These are phyloP conservation scores for Dioszegia hungarica DNA, from an alignment of 768 basidiomycete species.

Conservation along the genomic window DNA sequence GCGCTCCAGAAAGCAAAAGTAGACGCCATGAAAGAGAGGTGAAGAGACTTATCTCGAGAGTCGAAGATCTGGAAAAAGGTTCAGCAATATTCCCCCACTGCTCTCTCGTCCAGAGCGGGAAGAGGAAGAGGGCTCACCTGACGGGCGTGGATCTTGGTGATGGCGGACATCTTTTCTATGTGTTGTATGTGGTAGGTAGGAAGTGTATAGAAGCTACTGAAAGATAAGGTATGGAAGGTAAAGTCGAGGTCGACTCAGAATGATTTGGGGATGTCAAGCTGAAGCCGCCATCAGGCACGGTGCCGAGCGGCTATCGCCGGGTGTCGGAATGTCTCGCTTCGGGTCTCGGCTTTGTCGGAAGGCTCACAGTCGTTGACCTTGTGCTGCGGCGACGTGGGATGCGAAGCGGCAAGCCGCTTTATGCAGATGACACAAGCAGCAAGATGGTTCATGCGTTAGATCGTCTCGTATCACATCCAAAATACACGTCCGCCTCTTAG, in stretches of 20 bases:
- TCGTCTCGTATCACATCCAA: no score
- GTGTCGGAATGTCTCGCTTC: no score
- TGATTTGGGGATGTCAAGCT: neutral
- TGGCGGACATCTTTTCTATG: slow-evolving; percentile 61
- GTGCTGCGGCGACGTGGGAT: no score
- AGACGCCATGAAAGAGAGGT: neutral
- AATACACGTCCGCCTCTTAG: no score
- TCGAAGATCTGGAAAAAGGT: slow-evolving; percentile 77
- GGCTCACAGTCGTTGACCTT: no score
- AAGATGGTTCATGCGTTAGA: no score
- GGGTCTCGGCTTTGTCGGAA: no score
- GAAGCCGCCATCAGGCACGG: no score
- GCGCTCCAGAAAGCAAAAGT: no score
- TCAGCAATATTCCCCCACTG: neutral
- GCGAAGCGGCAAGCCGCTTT: no score
- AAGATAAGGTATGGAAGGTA: neutral
- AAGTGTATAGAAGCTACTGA: neutral
- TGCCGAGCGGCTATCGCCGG: no score
- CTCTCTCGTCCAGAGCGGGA: neutral
- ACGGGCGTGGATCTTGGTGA: slow-evolving; percentile 85
- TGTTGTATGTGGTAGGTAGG: neutral
- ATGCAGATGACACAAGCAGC: no score
- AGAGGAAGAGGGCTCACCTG: slow-evolving; percentile 60
- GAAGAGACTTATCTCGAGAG: slow-evolving; percentile 80
- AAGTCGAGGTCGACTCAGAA: neutral